Percentiles rank a stretch among this genome's conserved stretches.
phyloP scores from a whole-genome alignment of 2,329 filamentous ascomycete genomes.

The Calonectria naviculata region DNA sequence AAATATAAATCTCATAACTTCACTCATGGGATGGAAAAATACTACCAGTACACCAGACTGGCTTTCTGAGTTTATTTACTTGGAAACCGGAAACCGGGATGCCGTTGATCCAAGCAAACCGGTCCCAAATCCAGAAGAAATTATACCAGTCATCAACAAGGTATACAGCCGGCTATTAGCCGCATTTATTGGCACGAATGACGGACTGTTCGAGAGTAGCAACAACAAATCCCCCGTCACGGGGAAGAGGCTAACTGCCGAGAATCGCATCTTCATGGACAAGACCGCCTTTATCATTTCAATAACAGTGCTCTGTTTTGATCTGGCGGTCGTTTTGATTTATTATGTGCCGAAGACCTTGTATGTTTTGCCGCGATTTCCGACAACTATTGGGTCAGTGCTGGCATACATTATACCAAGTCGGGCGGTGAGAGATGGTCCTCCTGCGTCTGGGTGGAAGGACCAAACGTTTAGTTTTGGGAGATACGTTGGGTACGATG shows the following conservation, averaged over 20 bases:
- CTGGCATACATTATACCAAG: conserved; percentile 10
- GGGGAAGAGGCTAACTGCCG: background rate
- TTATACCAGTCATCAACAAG: background rate
- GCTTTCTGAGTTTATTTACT: too few species aligned
- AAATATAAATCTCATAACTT: too few species aligned
- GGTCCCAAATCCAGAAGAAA: background rate
- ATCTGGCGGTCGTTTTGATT: background rate
- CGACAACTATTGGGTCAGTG: background rate
- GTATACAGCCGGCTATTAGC: background rate
- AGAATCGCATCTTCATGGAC: conserved; percentile 4
- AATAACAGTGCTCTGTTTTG: background rate
- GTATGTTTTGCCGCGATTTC: background rate
- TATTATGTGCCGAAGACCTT: background rate
- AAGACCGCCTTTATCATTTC: background rate
- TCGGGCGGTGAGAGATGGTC: background rate
- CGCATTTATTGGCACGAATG: background rate
- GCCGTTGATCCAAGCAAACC: background rate
- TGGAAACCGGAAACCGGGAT: background rate
- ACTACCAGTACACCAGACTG: too few species aligned
- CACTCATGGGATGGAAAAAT: too few species aligned
- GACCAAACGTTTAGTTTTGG: conserved; percentile 13
- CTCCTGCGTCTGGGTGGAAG: background rate
- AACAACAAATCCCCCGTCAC: background rate
- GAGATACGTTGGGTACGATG: conserved; percentile 1
- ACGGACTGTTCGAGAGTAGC: background rate